These are phyloP conservation scores for Coniella vitis DNA, from an alignment of 2,329 filamentous ascomycete genomes.

Conservation along the genomic window DNA sequence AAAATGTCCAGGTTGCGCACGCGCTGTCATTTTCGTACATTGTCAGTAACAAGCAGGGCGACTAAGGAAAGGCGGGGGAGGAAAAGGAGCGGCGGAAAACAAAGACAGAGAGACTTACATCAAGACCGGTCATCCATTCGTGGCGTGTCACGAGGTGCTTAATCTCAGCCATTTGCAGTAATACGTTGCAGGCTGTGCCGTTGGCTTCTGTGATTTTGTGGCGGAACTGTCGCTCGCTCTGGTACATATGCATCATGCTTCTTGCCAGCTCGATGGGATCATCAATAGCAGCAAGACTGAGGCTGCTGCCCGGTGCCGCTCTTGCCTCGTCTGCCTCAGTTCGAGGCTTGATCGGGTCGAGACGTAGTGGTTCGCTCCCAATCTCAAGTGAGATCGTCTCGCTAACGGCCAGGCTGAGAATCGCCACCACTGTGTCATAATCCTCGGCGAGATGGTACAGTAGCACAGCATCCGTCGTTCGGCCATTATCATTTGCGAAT, in stretches of 20 bases:
- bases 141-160: constrained; percentile 48
- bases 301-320: constrained; percentile 44
- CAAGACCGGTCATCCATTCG: constrained; percentile 51
- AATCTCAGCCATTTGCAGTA: constrained; percentile 56
- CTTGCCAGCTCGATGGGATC: constrained; percentile 53
- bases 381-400: constrained; percentile 84
- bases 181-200: constrained; percentile 47
- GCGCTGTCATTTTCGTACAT: constrained; percentile 34
- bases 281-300: constrained; percentile 54
- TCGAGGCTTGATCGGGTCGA: constrained; percentile 75
- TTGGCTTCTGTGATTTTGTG: constrained; percentile 51
- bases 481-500: constrained; percentile 88
- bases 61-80: too few relatives aligned
- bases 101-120: constrained; percentile 53
- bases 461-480: constrained; percentile 87
- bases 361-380: constrained; percentile 69
- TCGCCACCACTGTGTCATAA: constrained; percentile 86
- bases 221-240: constrained; percentile 54
- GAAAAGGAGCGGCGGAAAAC: too few relatives aligned
- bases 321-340: constrained; percentile 33
- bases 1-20: constrained; percentile 73
- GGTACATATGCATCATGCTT: constrained; percentile 59
- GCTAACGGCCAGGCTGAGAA: constrained; percentile 83
- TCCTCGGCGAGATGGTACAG: constrained; percentile 92
- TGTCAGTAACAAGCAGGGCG: not conserved